phyloP scores from a whole-genome alignment of 2,329 filamentous ascomycete species.

The Scytalidium sp. region DNA sequence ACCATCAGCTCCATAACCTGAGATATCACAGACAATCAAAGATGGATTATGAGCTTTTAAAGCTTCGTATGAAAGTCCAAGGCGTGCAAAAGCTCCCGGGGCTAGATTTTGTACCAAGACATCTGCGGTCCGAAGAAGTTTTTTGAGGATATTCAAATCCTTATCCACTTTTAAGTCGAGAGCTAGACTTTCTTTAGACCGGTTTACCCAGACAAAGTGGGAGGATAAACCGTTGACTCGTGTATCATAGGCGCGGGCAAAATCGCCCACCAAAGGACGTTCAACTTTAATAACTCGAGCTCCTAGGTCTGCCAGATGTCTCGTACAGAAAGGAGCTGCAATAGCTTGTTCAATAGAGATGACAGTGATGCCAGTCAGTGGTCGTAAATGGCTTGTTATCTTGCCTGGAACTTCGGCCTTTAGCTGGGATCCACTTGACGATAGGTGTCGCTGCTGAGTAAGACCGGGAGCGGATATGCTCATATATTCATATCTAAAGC shows the following conservation, averaged over 20 bases:
- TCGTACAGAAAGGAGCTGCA: constrained; percentile 51
- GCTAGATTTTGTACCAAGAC: constrained; percentile 53
- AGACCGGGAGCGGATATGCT: too few relatives aligned
- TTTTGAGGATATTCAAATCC: constrained; percentile 41
- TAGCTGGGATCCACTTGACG: too few relatives aligned
- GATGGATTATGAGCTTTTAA: constrained; percentile 38
- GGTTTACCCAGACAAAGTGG: constrained; percentile 54
- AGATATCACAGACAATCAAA: constrained; percentile 53
- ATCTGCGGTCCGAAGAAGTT: constrained; percentile 41
- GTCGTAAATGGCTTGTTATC: constrained; percentile 10
- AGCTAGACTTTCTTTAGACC: constrained; percentile 51
- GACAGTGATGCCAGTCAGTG: constrained; percentile 44
- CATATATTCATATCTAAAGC: too few relatives aligned
- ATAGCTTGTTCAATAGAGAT: constrained; percentile 53
- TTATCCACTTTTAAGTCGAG: constrained; percentile 43
- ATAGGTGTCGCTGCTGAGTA: too few relatives aligned
- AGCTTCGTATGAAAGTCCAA: constrained; percentile 44
- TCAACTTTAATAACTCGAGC: constrained; percentile 55
- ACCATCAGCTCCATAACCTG: constrained; percentile 48
- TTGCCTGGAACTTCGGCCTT: neutral
- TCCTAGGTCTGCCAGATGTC: constrained; percentile 51
- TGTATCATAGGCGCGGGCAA: constrained; percentile 48
- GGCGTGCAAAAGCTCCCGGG: constrained; percentile 43
- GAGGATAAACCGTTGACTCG: constrained; percentile 47
- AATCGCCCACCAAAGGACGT: constrained; percentile 48